Evolutionary conservation across 2,329 filamentous ascomycete species (phyloP), one percentile per base, ranked within the genome.

Genomic region (Colletotrichum sp.): DNA sequence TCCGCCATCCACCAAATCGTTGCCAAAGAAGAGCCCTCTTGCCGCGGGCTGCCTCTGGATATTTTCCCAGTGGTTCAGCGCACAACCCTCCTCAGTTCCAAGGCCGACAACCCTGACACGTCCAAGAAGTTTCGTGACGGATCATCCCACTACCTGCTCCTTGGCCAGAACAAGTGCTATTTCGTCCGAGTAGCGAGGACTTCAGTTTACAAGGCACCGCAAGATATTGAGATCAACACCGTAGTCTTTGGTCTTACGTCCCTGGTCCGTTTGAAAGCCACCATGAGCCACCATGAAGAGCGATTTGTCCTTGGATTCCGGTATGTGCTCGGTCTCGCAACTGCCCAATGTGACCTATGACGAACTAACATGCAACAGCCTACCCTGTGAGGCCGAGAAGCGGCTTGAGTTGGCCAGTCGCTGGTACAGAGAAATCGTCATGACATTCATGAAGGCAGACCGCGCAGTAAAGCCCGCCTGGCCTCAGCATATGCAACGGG

Each of bases 391-490:
- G 32, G 65, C 73, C 24, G 86, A 88, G 55, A 84, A 81, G 21
- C 86, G 87, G 65, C 80, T 89, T 5, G 88, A 91, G 71, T 85
- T 92, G 24, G 88, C 90, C 13, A 92, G 90, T 78, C 85, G 88
- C 30, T 87, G 89, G 79, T 90, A 90, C 79, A 86, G 89, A 34
- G 87, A 86, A 52, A 89, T 92, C 61, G 88, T 91, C 61, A 87
- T 88, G 67, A 89, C 87, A 3, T 83, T 92, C 36, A 89, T 89
- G 72, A 90, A 87, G 71, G 87, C 87, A 32, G 90, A 92, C 79
- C 87, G 89, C 48, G 89, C 87, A 71, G 81, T 92, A 60, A 91
- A 91, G 79, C 90, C 90, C 0, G 89, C 88, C 74, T 92, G 90
- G 90, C 90, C 90, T 12, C 87, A 90, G 68, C 84, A 89, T 48